A percentile compares a stretch with the other conserved stretches of the same genome.
Conservation (phyloP, 106 monocot genomes). For the Dendrobium huoshanense region DNA sequence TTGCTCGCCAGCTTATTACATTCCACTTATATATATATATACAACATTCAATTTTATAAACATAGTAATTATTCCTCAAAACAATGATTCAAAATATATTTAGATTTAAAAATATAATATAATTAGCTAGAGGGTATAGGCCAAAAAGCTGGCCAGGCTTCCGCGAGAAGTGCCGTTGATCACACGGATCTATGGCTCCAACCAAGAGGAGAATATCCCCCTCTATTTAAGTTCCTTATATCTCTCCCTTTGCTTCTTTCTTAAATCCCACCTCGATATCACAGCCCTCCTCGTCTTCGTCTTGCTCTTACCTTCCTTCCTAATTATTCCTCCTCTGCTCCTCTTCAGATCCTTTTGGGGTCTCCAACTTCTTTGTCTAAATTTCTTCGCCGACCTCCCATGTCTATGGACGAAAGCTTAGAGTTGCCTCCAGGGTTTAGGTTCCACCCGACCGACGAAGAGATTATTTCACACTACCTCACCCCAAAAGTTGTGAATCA, state of each 20-base stretch:
- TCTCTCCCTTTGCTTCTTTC: conserved; percentile 21
- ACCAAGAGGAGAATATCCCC: conserved; percentile 6
- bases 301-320: not conserved
- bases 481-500: conserved; percentile 25
- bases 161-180: conserved; percentile 32
- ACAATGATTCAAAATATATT: too few relatives aligned
- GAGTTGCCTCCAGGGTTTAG: conserved; percentile 51
- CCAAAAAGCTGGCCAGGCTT: conserved; percentile 20
- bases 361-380: not conserved
- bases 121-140: not conserved
- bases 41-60: too few relatives aligned
- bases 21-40: too few relatives aligned
- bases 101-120: too few relatives aligned
- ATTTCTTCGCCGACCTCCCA: not conserved
- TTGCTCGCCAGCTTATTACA: too few relatives aligned
- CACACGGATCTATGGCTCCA: conserved; percentile 31
- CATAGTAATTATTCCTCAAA: too few relatives aligned
- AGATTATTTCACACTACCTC: conserved; percentile 46
- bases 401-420: conserved; percentile 8
- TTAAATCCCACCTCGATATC: conserved; percentile 18
- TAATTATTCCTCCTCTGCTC: not conserved
- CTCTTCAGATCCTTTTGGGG: not conserved
- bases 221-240: conserved; percentile 25
- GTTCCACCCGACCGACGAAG: conserved; percentile 61
- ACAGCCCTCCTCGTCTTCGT: not conserved